Conservation (phyloP, 1,284 basidiomycete genomes). For the Rhodotorula sp. region DNA sequence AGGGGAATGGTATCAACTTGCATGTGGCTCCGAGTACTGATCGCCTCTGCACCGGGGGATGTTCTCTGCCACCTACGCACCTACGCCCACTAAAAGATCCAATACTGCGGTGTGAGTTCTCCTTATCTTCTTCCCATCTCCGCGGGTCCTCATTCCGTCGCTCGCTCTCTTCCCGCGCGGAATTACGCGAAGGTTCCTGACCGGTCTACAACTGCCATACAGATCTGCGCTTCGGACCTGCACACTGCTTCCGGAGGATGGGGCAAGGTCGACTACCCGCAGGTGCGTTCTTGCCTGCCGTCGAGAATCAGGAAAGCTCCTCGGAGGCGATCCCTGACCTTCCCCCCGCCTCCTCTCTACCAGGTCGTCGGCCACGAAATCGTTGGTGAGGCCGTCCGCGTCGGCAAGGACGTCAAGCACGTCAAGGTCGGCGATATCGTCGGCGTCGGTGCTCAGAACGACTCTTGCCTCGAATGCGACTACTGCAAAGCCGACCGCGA, state of each 20-base stretch:
- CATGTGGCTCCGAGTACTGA: too few species aligned
- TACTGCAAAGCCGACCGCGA: conserved; percentile 51
- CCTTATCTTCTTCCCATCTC: neutral
- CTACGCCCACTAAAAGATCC: neutral
- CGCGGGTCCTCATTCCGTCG: neutral
- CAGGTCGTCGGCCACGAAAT: conserved; percentile 54
- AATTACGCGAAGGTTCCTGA: neutral
- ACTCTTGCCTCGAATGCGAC: conserved; percentile 51
- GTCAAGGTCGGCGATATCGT: conserved; percentile 55
- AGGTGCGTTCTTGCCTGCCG: neutral
- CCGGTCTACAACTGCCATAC: neutral
- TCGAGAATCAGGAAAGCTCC: too few species aligned
- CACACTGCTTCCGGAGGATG: conserved; percentile 38
- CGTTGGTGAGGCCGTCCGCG: conserved; percentile 51
- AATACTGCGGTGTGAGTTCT: conserved; percentile 29
- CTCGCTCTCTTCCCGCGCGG: neutral
- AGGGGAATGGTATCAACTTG: too few species aligned
- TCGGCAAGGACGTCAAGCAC: conserved; percentile 49
- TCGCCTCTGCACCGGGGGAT: neutral
- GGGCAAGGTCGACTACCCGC: conserved; percentile 32
- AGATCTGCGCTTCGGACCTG: conserved; percentile 33
- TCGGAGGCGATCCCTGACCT: too few species aligned
- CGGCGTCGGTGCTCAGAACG: conserved; percentile 56
- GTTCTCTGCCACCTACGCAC: neutral
- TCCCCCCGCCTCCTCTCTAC: too few species aligned